Conservation (phyloP, 176 grass and related monocot species). For the Oryza coarctata region DNA sequence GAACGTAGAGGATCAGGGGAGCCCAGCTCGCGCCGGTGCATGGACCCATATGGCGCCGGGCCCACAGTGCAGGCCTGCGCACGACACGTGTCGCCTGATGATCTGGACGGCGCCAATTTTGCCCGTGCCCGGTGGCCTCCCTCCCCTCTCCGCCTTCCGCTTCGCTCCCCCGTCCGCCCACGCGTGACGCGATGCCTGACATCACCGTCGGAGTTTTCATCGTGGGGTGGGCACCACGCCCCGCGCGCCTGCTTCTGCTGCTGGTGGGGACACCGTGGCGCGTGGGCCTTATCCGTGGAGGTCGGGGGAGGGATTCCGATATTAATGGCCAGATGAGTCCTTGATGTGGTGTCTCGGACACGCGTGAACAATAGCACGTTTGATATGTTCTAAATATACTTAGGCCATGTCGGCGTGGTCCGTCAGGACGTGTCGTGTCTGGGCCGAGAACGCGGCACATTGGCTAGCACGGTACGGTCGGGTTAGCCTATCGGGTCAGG, state of each 20-base stretch:
- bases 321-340: no score
- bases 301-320: no score
- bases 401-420: no score
- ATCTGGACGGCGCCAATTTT: conserved; percentile 49
- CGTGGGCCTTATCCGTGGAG: no score
- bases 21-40: conserved; percentile 23
- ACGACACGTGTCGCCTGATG: conserved; percentile 62
- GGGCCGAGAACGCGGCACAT: no score
- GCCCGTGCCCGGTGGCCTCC: conserved; percentile 25
- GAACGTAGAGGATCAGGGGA: conserved; percentile 31
- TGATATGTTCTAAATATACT: no score
- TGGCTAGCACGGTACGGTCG: no score
- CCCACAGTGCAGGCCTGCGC: background rate
- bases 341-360: no score
- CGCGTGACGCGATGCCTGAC: conserved; percentile 31
- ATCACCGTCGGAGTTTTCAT: conserved; percentile 32
- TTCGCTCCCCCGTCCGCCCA: background rate
- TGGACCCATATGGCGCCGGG: background rate
- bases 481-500: no score
- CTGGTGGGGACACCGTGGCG: background rate
- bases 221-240: background rate
- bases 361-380: no score
- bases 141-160: background rate
- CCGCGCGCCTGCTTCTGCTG: background rate
- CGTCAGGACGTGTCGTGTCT: no score